Evolutionary conservation across 768 basidiomycete species (phyloP), one percentile per base, ranked within the genome.

Genomic region (Russula ochroleuca): DNA sequence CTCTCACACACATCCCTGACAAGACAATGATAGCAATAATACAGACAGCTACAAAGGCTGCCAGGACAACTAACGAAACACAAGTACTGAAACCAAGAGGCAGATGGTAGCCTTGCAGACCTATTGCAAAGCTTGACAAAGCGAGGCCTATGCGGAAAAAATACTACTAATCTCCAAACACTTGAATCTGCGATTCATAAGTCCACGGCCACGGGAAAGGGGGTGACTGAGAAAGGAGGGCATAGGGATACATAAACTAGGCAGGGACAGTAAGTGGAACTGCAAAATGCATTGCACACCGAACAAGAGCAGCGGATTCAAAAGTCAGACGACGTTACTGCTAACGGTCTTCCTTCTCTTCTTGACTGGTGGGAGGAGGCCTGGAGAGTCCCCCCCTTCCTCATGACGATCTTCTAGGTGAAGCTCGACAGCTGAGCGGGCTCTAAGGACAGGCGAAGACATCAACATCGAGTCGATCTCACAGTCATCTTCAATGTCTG

Each of bases 291-390:
- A 35, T 31, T 35, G 53, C 56, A 43, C 38, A 41, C 40, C 40
- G 23, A 64, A 50, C 28, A 37, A 48, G 31, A 28, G 28, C n/a
- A 41, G 53, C 17, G 38, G 7, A 40, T 37, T 14, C 21, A 38
- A 57, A 43, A 23, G 17, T 43, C 45, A 68, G 31, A 57, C 59
- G 5, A 21, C 37, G 40, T 57, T 35, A 23, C 57, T 56, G 41
- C 57, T 47, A 23, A 62, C 62, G 67, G 66, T 76, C 72, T 43
- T 77, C 75, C 66, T 77, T 72, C 28, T 73, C 72, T 59, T 76
- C 74, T 63, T 76, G 74, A 47, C 69, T 62, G 65, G 67, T 23
- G 57, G 62, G 4, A 41, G 58, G 19, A 59, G 35, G 35, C 62
- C 41, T 4, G 45, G 41, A 9, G 57, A 57, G 14, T 50, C 53